These are phyloP conservation scores for Annona squamosa DNA, from an alignment of 164 flowering plant genomes.

Conservation along the genomic window DNA sequence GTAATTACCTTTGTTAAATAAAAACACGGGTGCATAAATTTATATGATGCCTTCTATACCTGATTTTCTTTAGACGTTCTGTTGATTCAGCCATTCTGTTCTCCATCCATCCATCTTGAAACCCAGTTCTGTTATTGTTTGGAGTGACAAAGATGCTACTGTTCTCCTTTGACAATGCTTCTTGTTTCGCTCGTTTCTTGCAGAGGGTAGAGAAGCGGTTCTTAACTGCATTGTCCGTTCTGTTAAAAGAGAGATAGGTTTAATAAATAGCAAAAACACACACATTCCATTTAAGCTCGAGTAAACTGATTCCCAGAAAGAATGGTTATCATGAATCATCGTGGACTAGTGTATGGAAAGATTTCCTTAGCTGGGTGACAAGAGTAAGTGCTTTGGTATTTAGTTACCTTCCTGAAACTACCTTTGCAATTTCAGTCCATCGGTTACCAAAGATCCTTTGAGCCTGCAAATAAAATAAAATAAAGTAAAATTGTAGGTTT, in stretches of 20 bases:
- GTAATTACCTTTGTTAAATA: not conserved
- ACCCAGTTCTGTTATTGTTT: constrained; percentile 55
- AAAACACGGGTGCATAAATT: too few species aligned
- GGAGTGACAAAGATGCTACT: constrained; percentile 32
- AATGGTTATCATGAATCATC: not conserved
- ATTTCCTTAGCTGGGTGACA: not conserved
- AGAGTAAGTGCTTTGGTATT: not conserved
- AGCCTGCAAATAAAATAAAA: constrained; percentile 51
- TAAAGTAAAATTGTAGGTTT: constrained; percentile 7
- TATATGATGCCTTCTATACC: constrained; percentile 31
- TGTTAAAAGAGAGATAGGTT: constrained; percentile 22
- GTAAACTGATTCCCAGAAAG: not conserved
- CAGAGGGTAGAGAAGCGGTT: constrained; percentile 88
- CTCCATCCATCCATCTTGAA: constrained; percentile 28
- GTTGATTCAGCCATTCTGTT: constrained; percentile 27
- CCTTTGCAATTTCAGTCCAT: constrained; percentile 99
- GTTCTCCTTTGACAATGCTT: constrained; percentile 73
- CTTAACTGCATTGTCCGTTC: constrained; percentile 98
- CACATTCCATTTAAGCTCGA: not conserved
- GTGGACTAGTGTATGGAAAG: not conserved
- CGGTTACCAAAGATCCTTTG: constrained; percentile 89
- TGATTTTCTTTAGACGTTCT: constrained; percentile 49
- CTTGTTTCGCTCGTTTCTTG: constrained; percentile 86
- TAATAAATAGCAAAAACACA: not conserved
- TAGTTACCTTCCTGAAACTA: constrained; percentile 92